Base-by-base conservation (phyloP, 2,329 filamentous ascomycete species). In the Claviceps purpurea region DNA sequence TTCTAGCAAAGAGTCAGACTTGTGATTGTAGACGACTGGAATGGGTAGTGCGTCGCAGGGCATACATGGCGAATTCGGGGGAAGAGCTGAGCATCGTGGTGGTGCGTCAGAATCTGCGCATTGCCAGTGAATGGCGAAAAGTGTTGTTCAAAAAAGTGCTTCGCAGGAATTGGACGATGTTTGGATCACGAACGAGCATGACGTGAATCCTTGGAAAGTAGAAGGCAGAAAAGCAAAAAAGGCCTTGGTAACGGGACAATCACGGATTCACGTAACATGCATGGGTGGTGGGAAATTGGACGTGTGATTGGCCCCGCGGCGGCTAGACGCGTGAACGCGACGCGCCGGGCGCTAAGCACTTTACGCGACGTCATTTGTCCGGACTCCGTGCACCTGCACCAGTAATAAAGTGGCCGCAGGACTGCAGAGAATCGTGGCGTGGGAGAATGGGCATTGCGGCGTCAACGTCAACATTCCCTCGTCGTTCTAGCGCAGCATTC, bases 51-150 rank as follows among this genome's bases (percentile, higher is more conserved):
- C 30, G 10, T 34, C 16, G 11, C 24, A 24, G 11, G 34, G 13
- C 57, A 5, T 50, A 62, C 63, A 65, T 63, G 42, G 61, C 55
- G 56, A 61, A 64, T n/a, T 65, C 61, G n/a, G 60, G 59, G 8
- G 62, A 61, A 2, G 61, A 39, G 18, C 34, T 54, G 39, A 51
- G 50, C 56, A 57, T 56, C 20, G 44, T 53, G 51, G 13, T n/a
- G 37, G 4, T 11, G 10, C 30, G 30, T 34, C 30, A 34, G 30
- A 34, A 34, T 11, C 30, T 34, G 30, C 30, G 10, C 30, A 34
- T 34, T 34, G 10, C 30, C 30, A 34, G 10, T 34, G 30, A 34
- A 34, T 34, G 30, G 30, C 30, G 30, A 11, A 34, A 34, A 34
- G 30, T 1, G 3, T 34, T 34, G 3, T 34, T 34, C 30, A 11